Evolutionary conservation across 257 asterid species (phyloP).

Genomic region (Ilex aquifolium): DNA sequence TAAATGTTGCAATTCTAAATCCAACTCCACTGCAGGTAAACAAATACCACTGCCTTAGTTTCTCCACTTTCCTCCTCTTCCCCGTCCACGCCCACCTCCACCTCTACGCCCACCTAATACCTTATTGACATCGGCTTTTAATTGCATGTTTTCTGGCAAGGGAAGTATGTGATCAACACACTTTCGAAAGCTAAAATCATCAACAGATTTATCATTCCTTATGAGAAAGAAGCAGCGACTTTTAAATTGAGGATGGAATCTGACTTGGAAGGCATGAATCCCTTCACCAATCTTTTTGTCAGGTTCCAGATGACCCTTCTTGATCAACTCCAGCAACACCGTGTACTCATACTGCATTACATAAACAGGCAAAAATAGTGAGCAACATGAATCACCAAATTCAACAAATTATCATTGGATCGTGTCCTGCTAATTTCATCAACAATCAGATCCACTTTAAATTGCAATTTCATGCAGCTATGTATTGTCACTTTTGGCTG

Average conservation of each 20-base stretch:
- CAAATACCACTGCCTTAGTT: slow-evolving; percentile 1
- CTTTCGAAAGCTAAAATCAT: slow-evolving; percentile 94
- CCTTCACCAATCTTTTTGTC: slow-evolving; percentile 79
- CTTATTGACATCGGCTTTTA: slow-evolving; percentile 54
- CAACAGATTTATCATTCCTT: slow-evolving; percentile 73
- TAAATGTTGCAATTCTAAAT: too few relatives aligned
- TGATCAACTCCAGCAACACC: slow-evolving; percentile 62
- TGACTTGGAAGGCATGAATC: slow-evolving; percentile 61
- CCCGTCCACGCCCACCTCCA: slow-evolving; percentile 47
- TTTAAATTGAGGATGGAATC: slow-evolving; percentile 68
- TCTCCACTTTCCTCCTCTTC: slow-evolving; percentile 54
- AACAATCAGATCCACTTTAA: too few relatives aligned
- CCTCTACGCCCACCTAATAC: slow-evolving; percentile 54
- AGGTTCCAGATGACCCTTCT: slow-evolving; percentile 84
- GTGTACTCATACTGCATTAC: slow-evolving; percentile 58
- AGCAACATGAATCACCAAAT: too few relatives aligned
- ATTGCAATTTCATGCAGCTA: too few relatives aligned
- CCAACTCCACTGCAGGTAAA: background rate
- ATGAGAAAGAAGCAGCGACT: slow-evolving; percentile 85
- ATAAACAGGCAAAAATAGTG: too few relatives aligned
- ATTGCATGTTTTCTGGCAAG: slow-evolving; percentile 77
- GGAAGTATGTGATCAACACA: slow-evolving; percentile 79
- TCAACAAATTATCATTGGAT: too few relatives aligned
- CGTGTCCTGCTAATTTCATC: too few relatives aligned
- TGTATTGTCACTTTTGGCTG: too few relatives aligned